A percentile compares a stretch with the other conserved stretches of the same genome.
Evolutionary conservation across 768 basidiomycete species (phyloP).

Genomic region (Suillus subaureus): DNA sequence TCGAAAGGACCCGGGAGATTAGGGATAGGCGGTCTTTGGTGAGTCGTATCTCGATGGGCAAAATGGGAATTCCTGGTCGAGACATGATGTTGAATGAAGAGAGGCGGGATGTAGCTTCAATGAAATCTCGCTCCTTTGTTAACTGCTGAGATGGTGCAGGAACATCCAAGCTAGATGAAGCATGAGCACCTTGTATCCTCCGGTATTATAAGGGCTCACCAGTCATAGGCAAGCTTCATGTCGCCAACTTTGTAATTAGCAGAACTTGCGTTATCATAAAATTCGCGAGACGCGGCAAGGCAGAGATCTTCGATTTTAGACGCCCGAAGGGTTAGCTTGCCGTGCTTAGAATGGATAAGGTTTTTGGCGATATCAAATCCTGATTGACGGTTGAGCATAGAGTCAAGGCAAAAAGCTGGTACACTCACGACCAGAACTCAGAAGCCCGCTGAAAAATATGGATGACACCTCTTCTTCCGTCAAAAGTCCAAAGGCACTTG

Average conservation of each 20-base stretch:
- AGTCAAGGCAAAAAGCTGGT: conserved; percentile 6
- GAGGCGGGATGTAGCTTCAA: conserved; percentile 95
- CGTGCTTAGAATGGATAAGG: conserved; percentile 52
- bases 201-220: conserved; percentile 49
- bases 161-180: conserved; percentile 67
- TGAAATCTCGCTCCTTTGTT: conserved; percentile 81
- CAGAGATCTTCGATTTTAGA: conserved; percentile 75
- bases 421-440: conserved; percentile 85
- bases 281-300: conserved; percentile 78
- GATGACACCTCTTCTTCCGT: conserved; percentile 67
- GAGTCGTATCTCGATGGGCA: conserved; percentile 92
- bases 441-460: conserved; percentile 86
- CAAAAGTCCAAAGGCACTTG: conserved; percentile 82
- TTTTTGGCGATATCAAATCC: conserved; percentile 70
- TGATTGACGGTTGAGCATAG: conserved; percentile 30
- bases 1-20: conserved; percentile 83
- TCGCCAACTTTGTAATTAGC: conserved; percentile 93
- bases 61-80: conserved; percentile 71
- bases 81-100: conserved; percentile 89
- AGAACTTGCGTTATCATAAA: conserved; percentile 92
- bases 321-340: conserved; percentile 49
- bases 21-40: conserved; percentile 87
- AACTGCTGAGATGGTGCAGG: conserved; percentile 65
- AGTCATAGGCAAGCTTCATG: conserved; percentile 97
- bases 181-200: conserved; percentile 11